These are phyloP conservation scores for Sclerospora graminicola DNA, from an alignment of 352 stramenopile genomes.

Conservation along the genomic window DNA sequence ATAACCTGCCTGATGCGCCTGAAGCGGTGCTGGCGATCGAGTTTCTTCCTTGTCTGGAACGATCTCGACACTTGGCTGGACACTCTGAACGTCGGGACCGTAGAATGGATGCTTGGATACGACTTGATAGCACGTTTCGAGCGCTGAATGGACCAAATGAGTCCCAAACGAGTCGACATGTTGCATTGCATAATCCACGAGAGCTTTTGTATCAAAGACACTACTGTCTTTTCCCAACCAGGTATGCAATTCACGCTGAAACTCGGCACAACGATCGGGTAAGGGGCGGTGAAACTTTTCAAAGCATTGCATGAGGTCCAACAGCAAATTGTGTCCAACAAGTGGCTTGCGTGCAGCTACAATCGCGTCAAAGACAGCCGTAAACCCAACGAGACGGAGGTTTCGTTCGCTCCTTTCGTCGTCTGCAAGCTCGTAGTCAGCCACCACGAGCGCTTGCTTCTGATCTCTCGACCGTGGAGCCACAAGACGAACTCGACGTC, in stretches of 20 bases:
- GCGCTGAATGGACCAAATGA: slow-evolving; percentile 43
- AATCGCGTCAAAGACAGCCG: slow-evolving; percentile 46
- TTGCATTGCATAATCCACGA: slow-evolving; percentile 58
- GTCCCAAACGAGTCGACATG: slow-evolving; percentile 44
- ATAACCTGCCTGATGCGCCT: slow-evolving; percentile 65
- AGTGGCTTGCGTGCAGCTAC: slow-evolving; percentile 35
- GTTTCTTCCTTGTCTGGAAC: too few species aligned
- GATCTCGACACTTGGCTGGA: slow-evolving; percentile 9
- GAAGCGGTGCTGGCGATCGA: slow-evolving; percentile 16
- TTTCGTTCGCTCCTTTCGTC: slow-evolving; percentile 35
- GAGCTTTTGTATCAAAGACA: slow-evolving; percentile 69
- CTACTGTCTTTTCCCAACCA: slow-evolving; percentile 33
- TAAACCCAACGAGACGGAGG: slow-evolving; percentile 53
- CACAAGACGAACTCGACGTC: slow-evolving; percentile 49
- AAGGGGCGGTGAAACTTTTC: slow-evolving; percentile 64
- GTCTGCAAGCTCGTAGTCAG: slow-evolving; percentile 20
- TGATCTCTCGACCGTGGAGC: slow-evolving; percentile 14
- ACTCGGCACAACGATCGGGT: slow-evolving; percentile 40
- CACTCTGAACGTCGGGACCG: slow-evolving; percentile 30
- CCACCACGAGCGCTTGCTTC: slow-evolving; percentile 20
- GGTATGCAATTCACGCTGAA: slow-evolving; percentile 39
- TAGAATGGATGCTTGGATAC: slow-evolving; percentile 61
- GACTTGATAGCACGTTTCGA: slow-evolving; percentile 55
- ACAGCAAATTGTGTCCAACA: slow-evolving; percentile 68
- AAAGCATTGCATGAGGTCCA: slow-evolving; percentile 76